Evolutionary conservation across 345 rosid genomes (phyloP).

Genomic region (Gossypium longicalyx): DNA sequence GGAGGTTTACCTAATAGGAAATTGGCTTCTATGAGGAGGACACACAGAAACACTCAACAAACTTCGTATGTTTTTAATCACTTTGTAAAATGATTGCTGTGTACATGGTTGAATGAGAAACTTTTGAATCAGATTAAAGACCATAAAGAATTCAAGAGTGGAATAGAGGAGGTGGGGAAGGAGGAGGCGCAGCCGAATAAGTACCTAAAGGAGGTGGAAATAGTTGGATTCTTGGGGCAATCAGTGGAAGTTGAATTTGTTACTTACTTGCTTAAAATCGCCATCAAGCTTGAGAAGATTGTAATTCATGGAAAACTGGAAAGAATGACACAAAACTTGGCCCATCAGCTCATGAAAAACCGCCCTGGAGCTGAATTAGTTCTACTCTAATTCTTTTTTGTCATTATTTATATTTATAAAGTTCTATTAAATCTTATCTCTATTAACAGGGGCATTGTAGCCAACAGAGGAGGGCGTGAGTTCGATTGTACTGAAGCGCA

Average conservation of each 20-base stretch:
- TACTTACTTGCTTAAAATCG: background rate
- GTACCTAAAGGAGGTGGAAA: background rate
- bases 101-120: too few relatives aligned
- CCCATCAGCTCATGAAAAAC: background rate
- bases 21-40: too few relatives aligned
- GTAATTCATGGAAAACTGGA: background rate
- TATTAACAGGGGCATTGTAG: too few relatives aligned
- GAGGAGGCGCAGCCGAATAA: background rate
- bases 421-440: too few relatives aligned
- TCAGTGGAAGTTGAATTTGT: background rate
- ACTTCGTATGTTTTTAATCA: too few relatives aligned
- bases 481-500: rapidly evolving
- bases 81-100: too few relatives aligned
- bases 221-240: background rate
- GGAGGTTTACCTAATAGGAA: too few relatives aligned
- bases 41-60: too few relatives aligned
- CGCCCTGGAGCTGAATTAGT: background rate
- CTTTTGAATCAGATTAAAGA: too few relatives aligned
- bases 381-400: background rate
- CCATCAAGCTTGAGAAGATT: background rate
- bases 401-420: too few relatives aligned
- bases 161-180: too few relatives aligned
- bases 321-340: background rate
- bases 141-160: background rate
- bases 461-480: rapidly evolving